A percentile compares a stretch with the other conserved stretches of the same genome.
Conservation (phyloP, 2,329 filamentous ascomycete species). For the Hypoxylon sp. region DNA sequence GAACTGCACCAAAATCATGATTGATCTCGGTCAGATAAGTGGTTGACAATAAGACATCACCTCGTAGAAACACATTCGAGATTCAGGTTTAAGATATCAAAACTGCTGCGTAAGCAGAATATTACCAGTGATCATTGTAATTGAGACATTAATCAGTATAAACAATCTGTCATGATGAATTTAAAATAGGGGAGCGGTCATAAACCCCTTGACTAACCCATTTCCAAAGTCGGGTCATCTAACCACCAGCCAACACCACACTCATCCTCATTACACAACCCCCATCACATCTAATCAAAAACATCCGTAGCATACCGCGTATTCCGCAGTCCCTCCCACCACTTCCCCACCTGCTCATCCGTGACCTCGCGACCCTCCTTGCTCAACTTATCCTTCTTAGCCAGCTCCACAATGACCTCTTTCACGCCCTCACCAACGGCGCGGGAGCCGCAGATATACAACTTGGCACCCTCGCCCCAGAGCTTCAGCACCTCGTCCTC, state of each 20-base stretch:
- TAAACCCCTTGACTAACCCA: no score
- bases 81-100: no score
- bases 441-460: slow-evolving; percentile 72
- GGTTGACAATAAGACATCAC: no score
- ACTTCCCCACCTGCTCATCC: slow-evolving; percentile 53
- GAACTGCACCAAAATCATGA: slow-evolving; percentile 1
- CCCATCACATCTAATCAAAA: slow-evolving; percentile 56
- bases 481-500: slow-evolving; percentile 49
- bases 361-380: slow-evolving; percentile 43
- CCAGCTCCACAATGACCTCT: slow-evolving; percentile 49
- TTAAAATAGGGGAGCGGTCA: no score
- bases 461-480: slow-evolving; percentile 58
- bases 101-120: no score
- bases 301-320: slow-evolving; percentile 68
- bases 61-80: no score
- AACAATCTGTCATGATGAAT: no score
- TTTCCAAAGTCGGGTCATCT: no score
- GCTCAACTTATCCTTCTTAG: slow-evolving; percentile 41
- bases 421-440: slow-evolving; percentile 59
- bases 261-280: neutral
- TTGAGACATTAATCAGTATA: no score
- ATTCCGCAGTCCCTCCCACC: slow-evolving; percentile 61
- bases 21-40: no score
- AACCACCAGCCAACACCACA: no score
- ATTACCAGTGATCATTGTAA: no score